Evolutionary conservation across 306 rosid species (phyloP), one percentile per base, ranked within the genome.

Genomic region (Medicago arabica): DNA sequence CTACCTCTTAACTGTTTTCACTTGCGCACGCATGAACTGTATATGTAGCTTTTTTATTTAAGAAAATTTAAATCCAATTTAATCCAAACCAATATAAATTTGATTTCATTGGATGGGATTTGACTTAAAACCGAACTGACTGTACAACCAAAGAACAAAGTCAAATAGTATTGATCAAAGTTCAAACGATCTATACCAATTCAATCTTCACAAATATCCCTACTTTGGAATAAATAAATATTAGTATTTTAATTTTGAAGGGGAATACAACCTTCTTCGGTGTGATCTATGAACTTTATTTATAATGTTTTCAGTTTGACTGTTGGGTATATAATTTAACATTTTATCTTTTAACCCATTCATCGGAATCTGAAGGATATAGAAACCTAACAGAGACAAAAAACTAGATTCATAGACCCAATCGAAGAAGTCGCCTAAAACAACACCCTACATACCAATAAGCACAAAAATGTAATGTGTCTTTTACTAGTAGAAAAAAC

Each of bases 401-500:
- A 21, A 67, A 21, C 5, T 7, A 13, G 23, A 41, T 41, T 21
- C 19, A 41, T 66, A 41, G 53, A 41, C 16, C 23, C 23, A 18
- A 67, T 67, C 15, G 39, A 67, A 21, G 55, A 19, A 41, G 12
- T 40, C 17, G 5, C 49, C 28, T 28, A 9, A 23, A 23, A 58
- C 64, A 60, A 6, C 34, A 31, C 10, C 18, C 4, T 17, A 9
- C n/a, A 25, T 34, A 62, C 46, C 6, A 64, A 9, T 9, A 15
- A 64, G 49, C 16, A 39, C n/a, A 38, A 64, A 17, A 17, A 0
- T 16, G 17, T n/a, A 63, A 7, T 31, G 9, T 21, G 50, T 39
- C 50, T 64, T 64, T 64, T 64, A 39, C n/a, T 17, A 16, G 51
- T 31, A 64, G 9, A 64, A 64, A 39, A 39, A 8, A 19, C 70